Conservation (phyloP, 345 rosid species). For the Ceriops zippeliana region DNA sequence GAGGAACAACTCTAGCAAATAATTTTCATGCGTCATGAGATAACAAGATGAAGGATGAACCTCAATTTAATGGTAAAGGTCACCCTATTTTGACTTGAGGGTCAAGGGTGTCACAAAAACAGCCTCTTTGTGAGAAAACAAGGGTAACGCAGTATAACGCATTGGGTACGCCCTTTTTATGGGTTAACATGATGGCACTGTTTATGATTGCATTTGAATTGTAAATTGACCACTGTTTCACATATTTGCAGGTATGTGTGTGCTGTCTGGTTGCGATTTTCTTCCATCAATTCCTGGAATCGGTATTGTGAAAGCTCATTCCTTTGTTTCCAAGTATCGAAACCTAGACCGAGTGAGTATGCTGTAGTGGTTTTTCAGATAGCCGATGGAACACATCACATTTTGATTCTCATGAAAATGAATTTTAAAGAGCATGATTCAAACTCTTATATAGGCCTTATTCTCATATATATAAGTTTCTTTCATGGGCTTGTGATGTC, state of each 20-base stretch:
- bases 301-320: constrained; percentile 74
- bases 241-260: constrained; percentile 69
- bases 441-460: too few relatives aligned
- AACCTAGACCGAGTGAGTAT: constrained; percentile 75
- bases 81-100: too few relatives aligned
- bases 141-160: too few relatives aligned
- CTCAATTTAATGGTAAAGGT: too few relatives aligned
- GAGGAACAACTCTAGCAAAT: not conserved
- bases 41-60: not conserved
- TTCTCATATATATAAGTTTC: too few relatives aligned
- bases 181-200: not conserved
- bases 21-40: constrained; percentile 1
- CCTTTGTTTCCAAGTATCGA: constrained; percentile 61
- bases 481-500: too few relatives aligned
- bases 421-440: not conserved
- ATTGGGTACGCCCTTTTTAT: too few relatives aligned
- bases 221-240: constrained; percentile 14
- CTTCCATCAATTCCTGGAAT: constrained; percentile 88
- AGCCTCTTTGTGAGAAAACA: too few relatives aligned
- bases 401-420: not conserved
- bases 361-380: constrained; percentile 7
- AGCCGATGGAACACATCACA: not conserved
- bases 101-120: too few relatives aligned
- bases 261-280: constrained; percentile 92
- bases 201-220: not conserved